Base-by-base conservation (phyloP, 495 filamentous ascomycete genomes). In the Aspergillus campestris region DNA sequence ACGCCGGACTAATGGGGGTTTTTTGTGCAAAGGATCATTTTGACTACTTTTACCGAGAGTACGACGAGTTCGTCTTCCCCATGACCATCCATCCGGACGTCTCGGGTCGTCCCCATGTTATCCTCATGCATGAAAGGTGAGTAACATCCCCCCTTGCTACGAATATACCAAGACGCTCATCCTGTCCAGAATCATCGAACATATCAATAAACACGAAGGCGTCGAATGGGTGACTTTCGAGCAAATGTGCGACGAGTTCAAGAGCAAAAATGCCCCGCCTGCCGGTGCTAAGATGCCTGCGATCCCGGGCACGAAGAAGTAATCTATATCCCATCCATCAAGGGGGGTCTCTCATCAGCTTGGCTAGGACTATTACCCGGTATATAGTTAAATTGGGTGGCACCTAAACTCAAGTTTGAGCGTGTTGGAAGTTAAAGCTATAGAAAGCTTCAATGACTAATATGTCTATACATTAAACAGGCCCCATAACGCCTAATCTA, bases 181-280 rank as follows among this genome's bases (percentile, higher is more conserved):
- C 24, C 27, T 47, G 2, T 31, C 29, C 45, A 77, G 72, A 37
- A 71, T 85, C 44, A 86, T 88, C 48, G 82, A 86, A 49, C 73
- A 84, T 48, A 82, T 87, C 52, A 85, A 85, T 45, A 74, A 74
- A 40, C 83, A 86, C 44, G 82, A 85, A 51, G 83, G 84, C 3
- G 79, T 87, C 0, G 80, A 87, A 53, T 87, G 81, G 81, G 74
- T 84, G 53, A 85, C 81, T 6, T 80, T 87, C 57, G 82, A 78
- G 45, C 71, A 82, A 53, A 83, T 86, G 64, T 75, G 71, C 10
- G 80, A 82, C 55, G 78, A 84, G 35, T 84, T 84, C 57, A 82
- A 81, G 67, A 75, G 66, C 44, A 86, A 80, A 60, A 87, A 84
- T 45, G 65, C 71, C 33, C 80, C 84, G 5, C 74, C 80, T 3